These are phyloP conservation scores for Thielaviopsis euricoi DNA, from an alignment of 2,329 filamentous ascomycete species.

Conservation along the genomic window DNA sequence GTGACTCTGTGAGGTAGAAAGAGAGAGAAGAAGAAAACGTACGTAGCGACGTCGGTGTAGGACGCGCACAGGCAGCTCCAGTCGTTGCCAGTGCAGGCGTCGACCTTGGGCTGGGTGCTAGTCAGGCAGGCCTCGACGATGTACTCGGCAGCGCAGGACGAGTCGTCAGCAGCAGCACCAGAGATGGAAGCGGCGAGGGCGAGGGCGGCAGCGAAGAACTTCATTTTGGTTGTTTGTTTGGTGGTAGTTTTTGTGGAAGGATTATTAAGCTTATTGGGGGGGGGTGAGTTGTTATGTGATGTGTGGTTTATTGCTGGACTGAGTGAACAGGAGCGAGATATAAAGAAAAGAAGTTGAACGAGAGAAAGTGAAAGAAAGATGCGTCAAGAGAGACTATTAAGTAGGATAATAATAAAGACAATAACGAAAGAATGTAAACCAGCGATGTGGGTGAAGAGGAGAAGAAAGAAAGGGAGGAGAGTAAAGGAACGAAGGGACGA, in stretches of 20 bases:
- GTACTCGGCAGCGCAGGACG: slow-evolving; percentile 26
- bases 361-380: neutral
- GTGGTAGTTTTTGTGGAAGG: no score
- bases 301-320: no score
- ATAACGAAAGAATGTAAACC: neutral
- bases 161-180: slow-evolving; percentile 17
- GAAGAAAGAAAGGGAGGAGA: neutral
- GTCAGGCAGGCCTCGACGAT: slow-evolving; percentile 29
- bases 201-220: slow-evolving; percentile 26
- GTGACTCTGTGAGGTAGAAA: no score
- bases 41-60: slow-evolving; percentile 30
- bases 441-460: neutral
- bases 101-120: slow-evolving; percentile 24
- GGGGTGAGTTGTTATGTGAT: neutral
- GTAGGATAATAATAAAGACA: neutral
- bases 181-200: slow-evolving; percentile 21
- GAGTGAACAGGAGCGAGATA: neutral
- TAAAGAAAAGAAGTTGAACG: neutral
- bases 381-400: neutral
- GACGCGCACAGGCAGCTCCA: slow-evolving; percentile 31
- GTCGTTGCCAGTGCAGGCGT: slow-evolving; percentile 24
- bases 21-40: slow-evolving; percentile 14
- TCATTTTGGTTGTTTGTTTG: slow-evolving; percentile 22
- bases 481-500: neutral
- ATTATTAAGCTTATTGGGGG: neutral